A percentile compares a stretch with the other conserved stretches of the same genome.
Evolutionary conservation across 257 asterid species (phyloP).

Genomic region (Petunia secreta): DNA sequence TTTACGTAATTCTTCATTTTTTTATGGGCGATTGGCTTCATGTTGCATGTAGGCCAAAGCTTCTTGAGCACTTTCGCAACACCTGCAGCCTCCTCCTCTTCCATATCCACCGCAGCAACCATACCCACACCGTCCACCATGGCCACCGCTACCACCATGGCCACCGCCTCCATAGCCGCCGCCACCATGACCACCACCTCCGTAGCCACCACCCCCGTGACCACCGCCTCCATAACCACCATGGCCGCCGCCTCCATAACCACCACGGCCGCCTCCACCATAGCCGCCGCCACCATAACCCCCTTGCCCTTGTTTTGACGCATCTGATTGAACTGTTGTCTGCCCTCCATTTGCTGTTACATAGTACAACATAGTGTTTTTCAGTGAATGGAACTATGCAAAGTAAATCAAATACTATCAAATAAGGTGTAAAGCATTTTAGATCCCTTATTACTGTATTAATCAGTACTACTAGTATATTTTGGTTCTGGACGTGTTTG

Average conservation of each 20-base stretch:
- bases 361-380: not conserved
- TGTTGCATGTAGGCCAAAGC: not conserved
- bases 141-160: not conserved
- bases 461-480: too few species aligned
- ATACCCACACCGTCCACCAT: not conserved
- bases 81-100: not conserved
- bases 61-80: not conserved
- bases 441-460: too few species aligned
- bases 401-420: too few species aligned
- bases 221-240: not conserved
- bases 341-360: not conserved
- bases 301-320: constrained; percentile 14
- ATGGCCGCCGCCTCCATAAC: not conserved
- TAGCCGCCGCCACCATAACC: not conserved
- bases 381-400: not conserved
- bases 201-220: not conserved
- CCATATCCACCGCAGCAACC: not conserved
- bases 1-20: not conserved
- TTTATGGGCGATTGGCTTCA: not conserved
- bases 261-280: not conserved
- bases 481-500: too few species aligned
- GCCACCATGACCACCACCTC: not conserved
- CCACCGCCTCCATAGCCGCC: not conserved
- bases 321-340: not conserved
- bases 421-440: too few species aligned